These are phyloP conservation scores for Lepiota venenata DNA, from an alignment of 768 basidiomycete species.

Conservation along the genomic window DNA sequence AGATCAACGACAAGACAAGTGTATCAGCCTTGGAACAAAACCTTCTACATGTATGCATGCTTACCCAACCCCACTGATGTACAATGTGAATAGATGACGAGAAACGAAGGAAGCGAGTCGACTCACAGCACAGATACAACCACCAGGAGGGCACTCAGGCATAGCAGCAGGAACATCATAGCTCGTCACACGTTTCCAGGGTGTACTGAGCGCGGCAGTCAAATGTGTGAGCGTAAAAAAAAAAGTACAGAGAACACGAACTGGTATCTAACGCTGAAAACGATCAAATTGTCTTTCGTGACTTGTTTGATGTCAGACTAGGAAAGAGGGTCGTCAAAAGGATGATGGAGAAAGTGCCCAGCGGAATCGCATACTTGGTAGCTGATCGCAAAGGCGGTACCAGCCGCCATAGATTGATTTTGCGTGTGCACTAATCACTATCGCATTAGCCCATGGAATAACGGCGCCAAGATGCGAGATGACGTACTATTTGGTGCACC, in stretches of 20 bases:
- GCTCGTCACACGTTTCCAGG: slow-evolving; percentile 45
- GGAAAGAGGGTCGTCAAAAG: neutral
- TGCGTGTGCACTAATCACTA: slow-evolving; percentile 44
- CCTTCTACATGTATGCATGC: slow-evolving; percentile 9
- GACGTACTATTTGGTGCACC: slow-evolving; percentile 46
- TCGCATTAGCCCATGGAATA: neutral
- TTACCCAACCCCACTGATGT: slow-evolving; percentile 50
- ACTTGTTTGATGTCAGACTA: slow-evolving; percentile 47
- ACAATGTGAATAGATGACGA: neutral
- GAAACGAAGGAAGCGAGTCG: neutral
- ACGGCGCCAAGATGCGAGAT: neutral
- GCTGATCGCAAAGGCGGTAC: slow-evolving; percentile 56
- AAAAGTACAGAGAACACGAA: slow-evolving; percentile 20
- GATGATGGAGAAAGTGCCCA: neutral
- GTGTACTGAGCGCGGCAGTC: slow-evolving; percentile 33
- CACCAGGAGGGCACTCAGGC: slow-evolving; percentile 46
- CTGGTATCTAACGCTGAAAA: slow-evolving; percentile 50
- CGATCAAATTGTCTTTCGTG: slow-evolving; percentile 44
- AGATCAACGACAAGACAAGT: neutral
- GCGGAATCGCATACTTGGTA: slow-evolving; percentile 34
- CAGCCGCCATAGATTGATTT: slow-evolving; percentile 48
- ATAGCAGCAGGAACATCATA: slow-evolving; percentile 47
- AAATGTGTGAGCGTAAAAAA: neutral
- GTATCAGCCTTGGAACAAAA: neutral
- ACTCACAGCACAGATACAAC: slow-evolving; percentile 52